Evolutionary conservation across 257 asterid genomes (phyloP).

Genomic region (Solanum chmielewskii): DNA sequence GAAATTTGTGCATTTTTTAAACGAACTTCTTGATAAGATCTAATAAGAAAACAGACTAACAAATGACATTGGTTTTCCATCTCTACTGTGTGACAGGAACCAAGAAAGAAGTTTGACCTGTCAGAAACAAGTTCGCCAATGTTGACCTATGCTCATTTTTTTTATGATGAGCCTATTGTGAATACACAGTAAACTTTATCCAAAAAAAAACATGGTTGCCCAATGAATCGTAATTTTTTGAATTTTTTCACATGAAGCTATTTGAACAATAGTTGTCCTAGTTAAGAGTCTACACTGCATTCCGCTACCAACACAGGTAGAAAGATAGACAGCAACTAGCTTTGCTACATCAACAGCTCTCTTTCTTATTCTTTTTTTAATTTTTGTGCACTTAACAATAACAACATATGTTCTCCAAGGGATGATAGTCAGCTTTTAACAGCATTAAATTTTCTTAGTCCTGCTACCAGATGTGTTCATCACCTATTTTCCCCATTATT

Average conservation of each 20-base stretch:
- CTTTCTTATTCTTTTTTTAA: neutral
- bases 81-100: neutral
- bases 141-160: neutral
- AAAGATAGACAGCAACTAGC: neutral
- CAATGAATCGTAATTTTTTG: neutral
- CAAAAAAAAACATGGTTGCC: neutral
- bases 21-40: neutral
- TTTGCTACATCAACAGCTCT: neutral
- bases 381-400: neutral
- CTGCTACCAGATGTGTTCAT: neutral
- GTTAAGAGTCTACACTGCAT: neutral
- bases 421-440: neutral
- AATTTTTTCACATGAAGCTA: neutral
- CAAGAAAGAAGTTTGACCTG: neutral
- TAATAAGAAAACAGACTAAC: neutral
- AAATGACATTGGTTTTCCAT: neutral
- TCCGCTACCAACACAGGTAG: neutral
- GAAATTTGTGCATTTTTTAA: neutral
- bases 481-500: neutral
- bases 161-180: neutral
- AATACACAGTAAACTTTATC: neutral
- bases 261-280: neutral
- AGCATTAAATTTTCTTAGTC: neutral
- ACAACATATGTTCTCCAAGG: neutral
- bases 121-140: neutral